Evolutionary conservation across 2,329 filamentous ascomycete species (phyloP).

Genomic region (Sporothrix variecibatus): DNA sequence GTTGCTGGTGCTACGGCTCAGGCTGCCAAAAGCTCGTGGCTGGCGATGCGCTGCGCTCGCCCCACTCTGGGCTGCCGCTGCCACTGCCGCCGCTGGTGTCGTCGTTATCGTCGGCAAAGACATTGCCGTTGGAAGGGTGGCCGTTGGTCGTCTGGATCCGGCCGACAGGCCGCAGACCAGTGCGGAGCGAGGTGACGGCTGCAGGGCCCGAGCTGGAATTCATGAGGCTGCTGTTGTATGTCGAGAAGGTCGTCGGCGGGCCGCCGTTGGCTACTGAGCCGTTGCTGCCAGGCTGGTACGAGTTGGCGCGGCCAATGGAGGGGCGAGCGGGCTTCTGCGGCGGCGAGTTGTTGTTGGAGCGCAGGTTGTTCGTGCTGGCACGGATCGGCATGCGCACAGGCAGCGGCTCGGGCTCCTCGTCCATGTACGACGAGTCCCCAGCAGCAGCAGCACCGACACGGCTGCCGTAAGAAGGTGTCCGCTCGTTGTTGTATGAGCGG

Average conservation of each 20-base stretch:
- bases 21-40: conserved; percentile 59
- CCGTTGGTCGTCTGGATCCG: conserved; percentile 44
- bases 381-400: conserved; percentile 49
- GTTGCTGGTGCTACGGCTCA: conserved; percentile 50
- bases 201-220: conserved; percentile 30
- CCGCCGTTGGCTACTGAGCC: not conserved
- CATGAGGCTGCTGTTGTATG: conserved; percentile 5
- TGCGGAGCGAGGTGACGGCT: conserved; percentile 39
- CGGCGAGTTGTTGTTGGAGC: conserved; percentile 31
- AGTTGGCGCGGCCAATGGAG: conserved; percentile 42
- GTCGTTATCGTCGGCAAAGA: conserved; percentile 52
- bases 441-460: conserved; percentile 39
- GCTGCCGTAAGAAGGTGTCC: conserved; percentile 37
- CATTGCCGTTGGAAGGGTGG: conserved; percentile 40
- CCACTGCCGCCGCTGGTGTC: conserved; percentile 47
- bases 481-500: conserved; percentile 44
- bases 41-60: conserved; percentile 55
- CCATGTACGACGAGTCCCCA: conserved; percentile 31
- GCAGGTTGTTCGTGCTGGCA: conserved; percentile 37
- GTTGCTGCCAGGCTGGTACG: conserved; percentile 40
- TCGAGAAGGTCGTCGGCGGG: conserved; percentile 4
- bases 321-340: conserved; percentile 44
- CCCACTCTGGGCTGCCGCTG: conserved; percentile 54
- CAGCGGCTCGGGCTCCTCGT: conserved; percentile 40
- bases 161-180: conserved; percentile 49